These are phyloP conservation scores for Lolium multiflorum DNA, from an alignment of 176 grass and related monocot species.

Conservation along the genomic window DNA sequence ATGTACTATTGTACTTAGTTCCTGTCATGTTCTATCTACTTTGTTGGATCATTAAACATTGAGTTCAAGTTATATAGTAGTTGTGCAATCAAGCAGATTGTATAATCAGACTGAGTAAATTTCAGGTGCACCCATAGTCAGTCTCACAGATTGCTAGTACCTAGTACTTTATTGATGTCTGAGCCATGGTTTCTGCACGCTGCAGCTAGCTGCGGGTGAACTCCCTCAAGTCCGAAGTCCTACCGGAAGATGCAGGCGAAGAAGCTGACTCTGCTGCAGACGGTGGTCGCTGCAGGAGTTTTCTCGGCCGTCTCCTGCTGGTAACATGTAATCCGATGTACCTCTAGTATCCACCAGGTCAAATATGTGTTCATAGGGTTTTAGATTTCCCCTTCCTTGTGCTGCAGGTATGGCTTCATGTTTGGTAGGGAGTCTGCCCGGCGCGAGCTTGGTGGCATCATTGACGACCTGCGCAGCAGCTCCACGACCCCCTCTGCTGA, in stretches of 20 bases:
- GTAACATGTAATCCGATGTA: constrained; percentile 11
- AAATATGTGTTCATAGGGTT: background rate
- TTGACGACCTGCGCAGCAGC: constrained; percentile 70
- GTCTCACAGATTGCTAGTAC: background rate
- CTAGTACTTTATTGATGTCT: background rate
- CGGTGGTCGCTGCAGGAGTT: constrained; percentile 78
- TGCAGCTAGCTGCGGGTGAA: background rate
- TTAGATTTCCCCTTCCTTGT: background rate
- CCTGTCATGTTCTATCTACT: background rate
- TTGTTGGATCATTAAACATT: background rate
- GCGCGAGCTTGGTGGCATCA: constrained; percentile 86
- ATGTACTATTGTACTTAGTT: background rate
- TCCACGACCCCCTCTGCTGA: background rate
- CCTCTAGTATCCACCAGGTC: background rate
- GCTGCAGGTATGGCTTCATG: constrained; percentile 96
- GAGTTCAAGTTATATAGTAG: background rate
- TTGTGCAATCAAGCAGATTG: too few relatives aligned
- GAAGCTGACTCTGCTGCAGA: constrained; percentile 81
- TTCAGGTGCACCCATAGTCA: background rate
- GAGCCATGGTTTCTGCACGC: background rate
- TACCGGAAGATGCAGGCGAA: constrained; percentile 53
- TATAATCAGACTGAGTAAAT: background rate
- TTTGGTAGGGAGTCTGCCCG: constrained; percentile 97
- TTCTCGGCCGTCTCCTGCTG: constrained; percentile 97
- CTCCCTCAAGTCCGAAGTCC: background rate